These are phyloP conservation scores for Aspergillus phoenicis DNA, from an alignment of 2,329 filamentous ascomycete genomes.

Conservation along the genomic window DNA sequence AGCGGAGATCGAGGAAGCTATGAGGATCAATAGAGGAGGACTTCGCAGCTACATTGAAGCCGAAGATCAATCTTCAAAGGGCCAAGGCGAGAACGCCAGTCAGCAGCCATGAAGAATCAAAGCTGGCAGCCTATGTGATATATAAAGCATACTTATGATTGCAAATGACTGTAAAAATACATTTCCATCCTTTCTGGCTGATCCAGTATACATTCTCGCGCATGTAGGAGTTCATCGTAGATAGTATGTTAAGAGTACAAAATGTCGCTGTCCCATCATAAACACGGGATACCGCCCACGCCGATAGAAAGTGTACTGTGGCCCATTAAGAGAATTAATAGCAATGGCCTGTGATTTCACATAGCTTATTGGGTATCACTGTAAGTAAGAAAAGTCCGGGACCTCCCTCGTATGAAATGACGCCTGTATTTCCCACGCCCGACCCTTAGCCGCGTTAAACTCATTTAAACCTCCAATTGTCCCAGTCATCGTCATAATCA, in stretches of 20 bases:
- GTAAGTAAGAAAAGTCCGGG: slow-evolving; percentile 32
- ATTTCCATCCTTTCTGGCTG: slow-evolving; percentile 10
- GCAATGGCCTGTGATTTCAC: slow-evolving; percentile 21
- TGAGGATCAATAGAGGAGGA: slow-evolving; percentile 47
- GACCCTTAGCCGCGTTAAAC: slow-evolving; percentile 20
- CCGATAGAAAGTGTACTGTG: slow-evolving; percentile 11
- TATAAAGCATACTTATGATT: slow-evolving; percentile 5
- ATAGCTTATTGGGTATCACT: slow-evolving; percentile 40
- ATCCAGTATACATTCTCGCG: background rate
- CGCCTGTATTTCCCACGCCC: slow-evolving; percentile 23
- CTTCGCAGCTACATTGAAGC: slow-evolving; percentile 45
- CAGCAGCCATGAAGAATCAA: background rate
- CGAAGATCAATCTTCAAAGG: slow-evolving; percentile 20
- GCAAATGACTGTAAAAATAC: slow-evolving; percentile 11
- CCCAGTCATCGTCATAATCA: slow-evolving; percentile 58
- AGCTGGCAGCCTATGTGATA: background rate
- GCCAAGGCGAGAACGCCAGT: background rate
- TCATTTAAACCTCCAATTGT: slow-evolving; percentile 47
- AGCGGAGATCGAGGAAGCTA: slow-evolving; percentile 48
- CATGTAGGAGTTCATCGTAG: background rate
- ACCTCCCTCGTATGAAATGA: slow-evolving; percentile 29
- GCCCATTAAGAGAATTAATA: slow-evolving; percentile 20
- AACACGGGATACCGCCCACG: slow-evolving; percentile 4
- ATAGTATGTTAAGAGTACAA: background rate
- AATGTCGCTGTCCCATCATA: slow-evolving; percentile 1